These are phyloP conservation scores for Barbarea vulgaris DNA, from an alignment of 345 rosid species.

Conservation along the genomic window DNA sequence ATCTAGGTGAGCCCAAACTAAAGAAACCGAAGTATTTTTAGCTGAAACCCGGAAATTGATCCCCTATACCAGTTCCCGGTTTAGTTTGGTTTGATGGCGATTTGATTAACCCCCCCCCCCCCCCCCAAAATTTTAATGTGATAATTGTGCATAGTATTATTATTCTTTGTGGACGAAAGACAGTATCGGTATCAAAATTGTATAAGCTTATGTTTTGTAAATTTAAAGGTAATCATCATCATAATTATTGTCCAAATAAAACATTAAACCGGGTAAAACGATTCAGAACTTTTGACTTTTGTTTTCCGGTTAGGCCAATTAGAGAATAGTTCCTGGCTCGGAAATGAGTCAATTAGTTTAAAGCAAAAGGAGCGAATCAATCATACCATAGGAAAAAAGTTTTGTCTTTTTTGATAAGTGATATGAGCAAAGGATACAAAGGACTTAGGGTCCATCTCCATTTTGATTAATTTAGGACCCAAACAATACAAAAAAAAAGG, in stretches of 20 bases:
- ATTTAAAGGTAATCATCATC: background rate
- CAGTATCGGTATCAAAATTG: background rate
- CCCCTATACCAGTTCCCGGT: constrained; percentile 17
- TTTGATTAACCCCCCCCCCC: background rate
- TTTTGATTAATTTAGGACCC: background rate
- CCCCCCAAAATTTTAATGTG: background rate
- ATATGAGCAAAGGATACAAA: background rate
- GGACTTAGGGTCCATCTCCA: background rate
- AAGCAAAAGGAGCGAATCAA: constrained; percentile 14
- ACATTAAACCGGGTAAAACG: constrained; percentile 4
- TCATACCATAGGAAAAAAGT: background rate
- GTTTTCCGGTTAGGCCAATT: constrained; percentile 3
- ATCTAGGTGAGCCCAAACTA: constrained; percentile 59
- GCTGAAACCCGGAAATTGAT: constrained; percentile 12
- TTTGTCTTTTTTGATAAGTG: constrained; percentile 2
- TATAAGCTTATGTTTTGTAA: constrained; percentile 9
- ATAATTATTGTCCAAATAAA: background rate
- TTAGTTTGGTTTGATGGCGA: constrained; percentile 19
- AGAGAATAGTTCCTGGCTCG: background rate
- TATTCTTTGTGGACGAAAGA: constrained; percentile 26
- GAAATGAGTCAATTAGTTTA: too few relatives aligned
- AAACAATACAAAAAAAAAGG: background rate
- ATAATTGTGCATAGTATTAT: constrained; percentile 35
- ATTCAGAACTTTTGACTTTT: background rate
- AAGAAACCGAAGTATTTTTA: constrained; percentile 42